Evolutionary conservation across 2,329 filamentous ascomycete genomes (phyloP).

Genomic region (Daldinia sp.): DNA sequence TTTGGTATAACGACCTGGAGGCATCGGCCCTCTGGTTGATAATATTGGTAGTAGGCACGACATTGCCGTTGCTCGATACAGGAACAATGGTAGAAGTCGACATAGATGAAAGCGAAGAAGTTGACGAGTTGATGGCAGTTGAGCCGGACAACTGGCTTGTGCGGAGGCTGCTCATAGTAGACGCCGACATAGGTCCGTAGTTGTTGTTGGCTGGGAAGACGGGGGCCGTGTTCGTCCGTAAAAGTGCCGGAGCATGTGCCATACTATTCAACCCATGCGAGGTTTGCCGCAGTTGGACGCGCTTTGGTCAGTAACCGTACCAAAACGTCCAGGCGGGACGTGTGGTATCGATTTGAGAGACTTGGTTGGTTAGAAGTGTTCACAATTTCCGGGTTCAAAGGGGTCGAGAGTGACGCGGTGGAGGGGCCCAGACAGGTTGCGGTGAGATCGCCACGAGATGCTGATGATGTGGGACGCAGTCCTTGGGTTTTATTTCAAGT

Average conservation of each 20-base stretch:
- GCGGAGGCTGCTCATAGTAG: conserved; percentile 66
- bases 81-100: conserved; percentile 57
- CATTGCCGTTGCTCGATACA: conserved; percentile 66
- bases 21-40: conserved; percentile 98
- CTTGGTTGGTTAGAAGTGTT: conserved; percentile 15
- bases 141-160: conserved; percentile 73
- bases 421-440: conserved; percentile 22
- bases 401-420: conserved; percentile 21
- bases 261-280: conserved; percentile 58
- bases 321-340: conserved; percentile 23
- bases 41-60: conserved; percentile 88
- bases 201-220: conserved; percentile 64
- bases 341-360: conserved; percentile 18
- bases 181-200: conserved; percentile 59
- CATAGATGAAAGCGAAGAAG: conserved; percentile 65
- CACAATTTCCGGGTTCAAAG: conserved; percentile 9
- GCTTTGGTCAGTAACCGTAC: conserved; percentile 24
- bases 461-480: conserved; percentile 17
- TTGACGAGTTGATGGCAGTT: conserved; percentile 63
- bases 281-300: conserved; percentile 18
- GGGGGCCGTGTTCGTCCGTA: conserved; percentile 70
- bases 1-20: conserved; percentile 92
- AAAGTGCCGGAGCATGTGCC: conserved; percentile 68
- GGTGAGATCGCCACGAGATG: conserved; percentile 33
- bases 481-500: conserved; percentile 25